Evolutionary conservation across 345 rosid species (phyloP), one percentile per base, ranked within the genome.

Genomic region (Cochlearia excelsa): DNA sequence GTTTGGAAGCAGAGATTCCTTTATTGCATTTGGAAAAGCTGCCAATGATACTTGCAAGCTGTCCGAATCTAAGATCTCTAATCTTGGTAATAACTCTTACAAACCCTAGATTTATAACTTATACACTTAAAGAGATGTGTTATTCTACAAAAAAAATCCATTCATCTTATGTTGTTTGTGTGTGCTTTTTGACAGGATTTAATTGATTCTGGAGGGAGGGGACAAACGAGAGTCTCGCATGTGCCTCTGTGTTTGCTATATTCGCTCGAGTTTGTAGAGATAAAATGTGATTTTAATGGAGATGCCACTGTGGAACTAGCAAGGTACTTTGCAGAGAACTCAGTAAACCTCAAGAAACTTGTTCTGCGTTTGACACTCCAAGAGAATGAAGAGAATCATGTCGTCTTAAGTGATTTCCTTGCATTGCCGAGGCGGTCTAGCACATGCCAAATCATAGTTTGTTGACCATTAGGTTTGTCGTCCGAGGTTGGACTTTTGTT

Each of bases 231-330:
- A 39, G n/a, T 42, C 4, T 27, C 46, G 29, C 28, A 3, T 1
- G 23, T 61, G 39, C 66, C 56, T 37, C 23, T 0, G 30, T 61
- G 66, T 49, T 61, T 61, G 39, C 0, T 39, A n/a, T 33, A 45
- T 0, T 46, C 64, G 9, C 53, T 46, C 3, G 53, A 59, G 64
- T 46, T 11, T 43, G 52, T 59, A 45, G 52, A 45, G 34, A 54
- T 54, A 9, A 9, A 54, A 54, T 5, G 7, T 46, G 2, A 0
- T 5, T 49, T 9, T 39, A n/a, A 8, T 10, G 10, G 2, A 39
- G n/a, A 39, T 2, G 0, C 3, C 3, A n/a, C 2, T 1, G 9
- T 7, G 38, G n/a, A 43, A 42, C 2, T 42, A 29, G 61, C 61
- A 30, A 56, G 10, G 4, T 56, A 41, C 61, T 56, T 29, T 41